A percentile compares a stretch with the other conserved stretches of the same genome.
These are phyloP conservation scores for Calocybe indica DNA, from an alignment of 768 basidiomycete species.

Conservation along the genomic window DNA sequence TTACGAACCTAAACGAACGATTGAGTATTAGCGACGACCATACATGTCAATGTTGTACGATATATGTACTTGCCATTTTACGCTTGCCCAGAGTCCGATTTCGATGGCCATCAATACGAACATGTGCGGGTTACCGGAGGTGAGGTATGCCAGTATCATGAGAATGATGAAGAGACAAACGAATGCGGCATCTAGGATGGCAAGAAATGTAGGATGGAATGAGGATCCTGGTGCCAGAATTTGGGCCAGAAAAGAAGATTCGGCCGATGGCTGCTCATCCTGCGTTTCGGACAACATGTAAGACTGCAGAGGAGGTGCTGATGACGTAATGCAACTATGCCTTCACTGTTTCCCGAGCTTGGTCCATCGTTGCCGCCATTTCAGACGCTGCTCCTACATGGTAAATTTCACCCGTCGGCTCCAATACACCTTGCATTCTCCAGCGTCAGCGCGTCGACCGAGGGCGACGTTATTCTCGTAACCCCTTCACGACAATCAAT, in stretches of 20 bases:
- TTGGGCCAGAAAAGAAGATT: constrained; percentile 40
- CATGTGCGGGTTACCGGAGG: constrained; percentile 62
- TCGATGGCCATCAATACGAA: constrained; percentile 62
- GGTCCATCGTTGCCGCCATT: constrained; percentile 48
- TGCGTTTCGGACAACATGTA: neutral
- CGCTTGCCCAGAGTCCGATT: constrained; percentile 66
- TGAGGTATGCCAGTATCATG: constrained; percentile 49
- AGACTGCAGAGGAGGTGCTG: neutral
- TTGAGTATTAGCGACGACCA: constrained; percentile 12
- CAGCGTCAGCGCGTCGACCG: constrained; percentile 25
- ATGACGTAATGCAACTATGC: constrained; percentile 11
- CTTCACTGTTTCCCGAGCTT: constrained; percentile 25
- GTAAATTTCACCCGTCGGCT: constrained; percentile 59
- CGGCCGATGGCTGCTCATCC: neutral
- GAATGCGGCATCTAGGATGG: constrained; percentile 60
- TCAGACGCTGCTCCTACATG: constrained; percentile 54
- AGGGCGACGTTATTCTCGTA: constrained; percentile 37
- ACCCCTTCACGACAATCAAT: constrained; percentile 46
- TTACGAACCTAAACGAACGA: constrained; percentile 47
- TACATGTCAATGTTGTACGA: constrained; percentile 3
- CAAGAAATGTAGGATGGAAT: constrained; percentile 62
- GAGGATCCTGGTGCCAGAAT: constrained; percentile 75
- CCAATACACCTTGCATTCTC: constrained; percentile 66
- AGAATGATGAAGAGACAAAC: constrained; percentile 53
- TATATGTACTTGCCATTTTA: constrained; percentile 60